Evolutionary conservation across 768 basidiomycete genomes (phyloP), one percentile per base, ranked within the genome.

Genomic region (Crucibulum laeve): DNA sequence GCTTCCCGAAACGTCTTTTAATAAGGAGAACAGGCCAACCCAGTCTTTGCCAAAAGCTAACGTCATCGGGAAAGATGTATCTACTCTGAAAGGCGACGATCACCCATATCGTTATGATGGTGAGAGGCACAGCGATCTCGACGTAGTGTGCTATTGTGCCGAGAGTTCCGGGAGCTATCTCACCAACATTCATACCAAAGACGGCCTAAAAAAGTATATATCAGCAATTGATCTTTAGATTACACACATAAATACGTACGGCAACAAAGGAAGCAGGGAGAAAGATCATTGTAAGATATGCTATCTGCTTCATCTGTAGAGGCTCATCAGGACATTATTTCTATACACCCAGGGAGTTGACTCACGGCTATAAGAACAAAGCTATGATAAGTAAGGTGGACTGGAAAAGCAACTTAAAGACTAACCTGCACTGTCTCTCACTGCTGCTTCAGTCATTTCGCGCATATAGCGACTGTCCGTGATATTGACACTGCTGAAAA

Each of bases 231-330:
- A 25, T 17, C 33, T 23, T 10, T 22, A 30, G 4, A 25, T 5
- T 23, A 13, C 17, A 8, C 14, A 8, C 18, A 21, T 21, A 18
- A 17, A 25, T n/a, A 44, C 70, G 36, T 54, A 75, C 74, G 44
- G 77, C 69, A 18, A 65, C 60, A 42, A 82, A 76, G 8, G 74
- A 73, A 0, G 77, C 75, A 2, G 81, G 81, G 3, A 82, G 61
- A 58, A 81, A 82, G 15, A 78, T 51, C 78, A 82, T 81, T 1
- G 76, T 75, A 7, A 83, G 62, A 50, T 81, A 82, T 0, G 79
- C 73, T 35, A 82, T 74, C 57, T 82, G 74, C 43, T 72, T 76
- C 74, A 75, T 77, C 67, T 69, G 42, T 21, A 22, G 24, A 38
- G 18, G 8, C 14, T 28, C 10, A 7, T 26, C 21, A 40, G 39